phyloP scores from a whole-genome alignment of 1,284 basidiomycete species.

The Rhodotorula sp. region DNA sequence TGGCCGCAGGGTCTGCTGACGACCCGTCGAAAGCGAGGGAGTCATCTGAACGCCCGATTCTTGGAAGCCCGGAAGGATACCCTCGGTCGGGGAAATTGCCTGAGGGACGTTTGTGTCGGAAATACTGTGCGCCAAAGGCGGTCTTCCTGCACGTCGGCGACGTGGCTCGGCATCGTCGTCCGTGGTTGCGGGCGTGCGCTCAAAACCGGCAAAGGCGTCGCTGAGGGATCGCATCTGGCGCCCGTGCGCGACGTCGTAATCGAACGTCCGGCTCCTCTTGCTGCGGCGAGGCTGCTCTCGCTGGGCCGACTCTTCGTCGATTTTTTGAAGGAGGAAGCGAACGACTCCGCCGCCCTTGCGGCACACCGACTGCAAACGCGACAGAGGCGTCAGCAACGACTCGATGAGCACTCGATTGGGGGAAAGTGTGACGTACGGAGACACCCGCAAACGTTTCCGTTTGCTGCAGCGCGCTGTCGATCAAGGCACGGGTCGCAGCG shows the following conservation, averaged over 20 bases:
- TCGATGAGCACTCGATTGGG: not conserved
- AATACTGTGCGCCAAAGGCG: conserved; percentile 8
- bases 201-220: conserved; percentile 1
- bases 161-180: not conserved
- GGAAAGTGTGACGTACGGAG: conserved; percentile 1
- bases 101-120: conserved; percentile 21
- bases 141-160: conserved; percentile 8
- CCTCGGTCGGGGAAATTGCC: not conserved
- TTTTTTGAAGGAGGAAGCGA: conserved; percentile 24
- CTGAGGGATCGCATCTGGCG: not conserved
- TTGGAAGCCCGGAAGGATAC: too few species aligned
- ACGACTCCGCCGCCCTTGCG: conserved; percentile 17
- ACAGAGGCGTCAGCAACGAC: not conserved
- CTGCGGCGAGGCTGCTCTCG: not conserved
- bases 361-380: not conserved
- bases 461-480: not conserved
- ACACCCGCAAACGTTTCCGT: conserved; percentile 1
- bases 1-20: not conserved
- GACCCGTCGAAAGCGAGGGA: not conserved
- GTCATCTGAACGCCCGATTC: too few species aligned
- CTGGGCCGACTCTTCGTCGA: conserved; percentile 2
- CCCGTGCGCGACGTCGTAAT: conserved; percentile 7
- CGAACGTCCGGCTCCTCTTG: conserved; percentile 10
- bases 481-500: conserved; percentile 1
- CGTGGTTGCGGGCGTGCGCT: not conserved